Conservation (phyloP, 2,329 filamentous ascomycete species). For the Stemphylium lycopersici region DNA sequence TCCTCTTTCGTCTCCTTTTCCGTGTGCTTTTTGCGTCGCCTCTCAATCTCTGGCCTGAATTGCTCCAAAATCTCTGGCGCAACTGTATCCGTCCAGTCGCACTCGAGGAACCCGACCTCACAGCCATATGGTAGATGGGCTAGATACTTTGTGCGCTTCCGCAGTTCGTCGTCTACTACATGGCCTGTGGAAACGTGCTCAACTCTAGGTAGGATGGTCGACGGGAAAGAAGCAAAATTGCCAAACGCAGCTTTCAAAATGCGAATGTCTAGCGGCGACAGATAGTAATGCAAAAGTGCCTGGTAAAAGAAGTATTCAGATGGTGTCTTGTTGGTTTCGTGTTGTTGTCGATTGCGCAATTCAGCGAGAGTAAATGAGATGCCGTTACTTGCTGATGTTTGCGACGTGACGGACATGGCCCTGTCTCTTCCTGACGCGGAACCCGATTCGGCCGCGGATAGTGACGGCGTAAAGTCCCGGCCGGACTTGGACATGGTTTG, state of each 20-base stretch:
- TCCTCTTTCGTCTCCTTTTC: conserved; percentile 89
- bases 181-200: conserved; percentile 90
- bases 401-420: conserved; percentile 39
- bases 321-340: conserved; percentile 53
- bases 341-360: conserved; percentile 52
- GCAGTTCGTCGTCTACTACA: conserved; percentile 81
- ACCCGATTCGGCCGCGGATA: conserved; percentile 12
- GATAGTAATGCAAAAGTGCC: conserved; percentile 83
- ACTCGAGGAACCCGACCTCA: conserved; percentile 88
- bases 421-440: conserved; percentile 14
- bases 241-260: conserved; percentile 91
- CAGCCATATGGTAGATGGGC: conserved; percentile 88
- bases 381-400: conserved; percentile 39
- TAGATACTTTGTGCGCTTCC: conserved; percentile 85
- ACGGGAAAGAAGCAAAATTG: conserved; percentile 79
- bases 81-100: conserved; percentile 93
- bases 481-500: conserved; percentile 56
- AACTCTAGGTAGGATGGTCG: conserved; percentile 82
- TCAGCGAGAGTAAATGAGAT: conserved; percentile 54
- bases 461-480: conserved; percentile 44
- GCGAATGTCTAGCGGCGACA: conserved; percentile 88
- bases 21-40: conserved; percentile 74
- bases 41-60: conserved; percentile 78
- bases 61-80: conserved; percentile 73
- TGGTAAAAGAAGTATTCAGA: conserved; percentile 85